Evolutionary conservation across 257 asterid genomes (phyloP), one percentile per base, ranked within the genome.

Genomic region (Cordia subcordata): DNA sequence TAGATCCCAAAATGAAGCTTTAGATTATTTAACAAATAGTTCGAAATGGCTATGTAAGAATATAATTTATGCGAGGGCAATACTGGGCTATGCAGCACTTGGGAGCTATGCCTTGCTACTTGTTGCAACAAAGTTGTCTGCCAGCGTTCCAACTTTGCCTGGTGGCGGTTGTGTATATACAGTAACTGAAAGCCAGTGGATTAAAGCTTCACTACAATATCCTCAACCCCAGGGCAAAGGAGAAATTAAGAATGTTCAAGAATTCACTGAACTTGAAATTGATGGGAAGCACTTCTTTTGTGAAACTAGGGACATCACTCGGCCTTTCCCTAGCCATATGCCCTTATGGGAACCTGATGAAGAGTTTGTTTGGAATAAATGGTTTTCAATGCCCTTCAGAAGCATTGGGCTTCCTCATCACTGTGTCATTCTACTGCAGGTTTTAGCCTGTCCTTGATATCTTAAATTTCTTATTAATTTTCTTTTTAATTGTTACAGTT

Each of bases 321-420:
- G 96, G 63, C 95, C 96, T 66, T 92, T 88, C 67, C 99, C 99
- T 35, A 92, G 99, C 72, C 89, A 81, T 61, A 84, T 84, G 95
- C 60, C 95, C n/a, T 72, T 82, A 57, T 83, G 77, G 61, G 75
- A 76, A 18, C 96, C 99, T 37, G 99, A 92, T 74, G 95, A 83
- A 55, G 99, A 92, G 77, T 92, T 86, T 75, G 96, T 88, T 66
- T 92, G 99, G 99, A 92, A 92, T 67, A 81, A 80, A 76, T 92
- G 99, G 99, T 81, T 88, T 73, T 84, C 99, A 40, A 66, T 62
- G 79, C 87, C 99, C 68, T 92, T 92, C 77, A 77, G 56, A 57
- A 75, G 81, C 68, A 86, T 88, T 76, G 99, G 99, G 78, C 95
- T 92, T 74, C 85, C 77, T 18, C 89, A 83, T 61, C 99, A 88